Evolutionary conservation across 2,329 filamentous ascomycete species (phyloP).

Genomic region (Dactylellina drechsleri): DNA sequence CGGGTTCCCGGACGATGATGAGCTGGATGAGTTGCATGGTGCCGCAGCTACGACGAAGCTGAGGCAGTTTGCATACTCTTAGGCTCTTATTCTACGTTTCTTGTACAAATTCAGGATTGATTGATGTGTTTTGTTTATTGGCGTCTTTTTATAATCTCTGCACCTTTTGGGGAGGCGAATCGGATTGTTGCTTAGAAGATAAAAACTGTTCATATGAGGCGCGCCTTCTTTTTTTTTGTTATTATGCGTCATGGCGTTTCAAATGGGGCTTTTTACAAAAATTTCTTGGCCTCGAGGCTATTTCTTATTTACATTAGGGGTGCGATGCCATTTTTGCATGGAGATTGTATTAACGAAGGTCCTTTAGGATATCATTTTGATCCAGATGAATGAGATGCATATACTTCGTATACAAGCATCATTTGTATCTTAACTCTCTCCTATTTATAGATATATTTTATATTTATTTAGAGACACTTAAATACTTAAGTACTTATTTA

Average conservation of each 20-base stretch:
- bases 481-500: no score
- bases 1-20: conserved; percentile 59
- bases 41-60: conserved; percentile 19
- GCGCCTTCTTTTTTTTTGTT: background rate
- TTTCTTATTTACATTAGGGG: background rate
- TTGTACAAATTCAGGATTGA: no score
- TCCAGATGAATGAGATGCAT: no score
- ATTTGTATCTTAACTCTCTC: no score
- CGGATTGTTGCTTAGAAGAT: background rate
- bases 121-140: conserved; percentile 1
- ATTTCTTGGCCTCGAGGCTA: no score
- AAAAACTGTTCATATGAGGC: background rate
- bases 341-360: no score
- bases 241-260: conserved; percentile 7
- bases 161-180: conserved; percentile 18
- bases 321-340: background rate
- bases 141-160: conserved; percentile 24
- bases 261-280: no score
- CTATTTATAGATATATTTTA: no score
- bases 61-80: conserved; percentile 35
- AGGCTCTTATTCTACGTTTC: background rate
- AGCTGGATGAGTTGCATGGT: conserved; percentile 25
- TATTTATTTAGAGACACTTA: no score
- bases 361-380: no score
- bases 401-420: no score